phyloP scores from a whole-genome alignment of 73 alveolate species.

The Durusdinium trenchii region DNA sequence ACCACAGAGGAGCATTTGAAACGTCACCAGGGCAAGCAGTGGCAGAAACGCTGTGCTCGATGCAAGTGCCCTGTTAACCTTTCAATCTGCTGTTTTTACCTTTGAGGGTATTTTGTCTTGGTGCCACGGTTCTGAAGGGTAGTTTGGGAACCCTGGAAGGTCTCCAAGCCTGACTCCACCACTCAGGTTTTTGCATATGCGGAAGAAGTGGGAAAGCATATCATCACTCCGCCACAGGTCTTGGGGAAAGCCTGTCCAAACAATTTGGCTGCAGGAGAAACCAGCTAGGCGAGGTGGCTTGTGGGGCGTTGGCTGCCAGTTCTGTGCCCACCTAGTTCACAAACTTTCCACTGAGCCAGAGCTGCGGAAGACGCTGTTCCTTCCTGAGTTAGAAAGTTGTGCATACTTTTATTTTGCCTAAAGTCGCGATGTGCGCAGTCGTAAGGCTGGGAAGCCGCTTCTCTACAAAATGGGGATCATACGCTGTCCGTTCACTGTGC shows the following conservation, averaged over 20 bases:
- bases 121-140: not conserved
- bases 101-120: not conserved
- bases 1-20: not conserved
- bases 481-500: not conserved
- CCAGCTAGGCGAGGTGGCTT: not conserved
- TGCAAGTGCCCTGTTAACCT: not conserved
- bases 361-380: constrained; percentile 19
- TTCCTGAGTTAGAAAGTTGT: not conserved
- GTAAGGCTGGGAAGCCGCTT: constrained; percentile 51
- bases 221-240: not conserved
- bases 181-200: not conserved
- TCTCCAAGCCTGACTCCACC: not conserved
- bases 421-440: not conserved
- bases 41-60: not conserved
- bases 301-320: constrained; percentile 41
- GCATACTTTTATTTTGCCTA: not conserved
- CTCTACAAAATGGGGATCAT: constrained; percentile 62
- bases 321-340: constrained; percentile 48
- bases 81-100: not conserved
- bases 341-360: constrained; percentile 19
- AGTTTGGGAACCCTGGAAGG: too few relatives aligned
- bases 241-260: constrained; percentile 42
- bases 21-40: not conserved
- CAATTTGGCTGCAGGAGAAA: constrained; percentile 26
- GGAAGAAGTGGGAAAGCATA: not conserved